Percentiles rank a stretch among this genome's conserved stretches.
These are phyloP conservation scores for Quercus phellos DNA, from an alignment of 331 rosid genomes.

Conservation along the genomic window DNA sequence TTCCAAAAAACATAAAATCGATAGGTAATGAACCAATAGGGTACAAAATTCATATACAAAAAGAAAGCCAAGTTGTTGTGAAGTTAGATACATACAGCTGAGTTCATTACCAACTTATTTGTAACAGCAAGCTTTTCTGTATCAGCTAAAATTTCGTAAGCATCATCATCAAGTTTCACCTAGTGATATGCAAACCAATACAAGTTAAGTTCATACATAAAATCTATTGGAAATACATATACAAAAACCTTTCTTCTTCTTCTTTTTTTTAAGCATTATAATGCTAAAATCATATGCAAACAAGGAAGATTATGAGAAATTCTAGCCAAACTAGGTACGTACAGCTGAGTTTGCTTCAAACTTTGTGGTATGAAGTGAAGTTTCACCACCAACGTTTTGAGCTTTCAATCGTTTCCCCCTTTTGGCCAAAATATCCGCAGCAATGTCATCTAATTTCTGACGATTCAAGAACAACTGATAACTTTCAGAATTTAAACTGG, in stretches of 20 bases:
- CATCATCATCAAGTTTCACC: neutral
- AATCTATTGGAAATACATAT: neutral
- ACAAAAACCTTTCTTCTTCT: neutral
- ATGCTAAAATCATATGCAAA: neutral
- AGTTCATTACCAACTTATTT: neutral
- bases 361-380: neutral
- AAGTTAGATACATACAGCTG: neutral
- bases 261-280: neutral
- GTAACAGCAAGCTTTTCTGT: neutral
- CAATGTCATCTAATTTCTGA: constrained; percentile 2
- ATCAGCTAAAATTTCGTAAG: neutral
- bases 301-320: neutral
- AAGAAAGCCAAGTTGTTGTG: neutral
- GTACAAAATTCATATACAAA: neutral
- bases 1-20: neutral
- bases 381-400: constrained; percentile 12
- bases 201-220: neutral
- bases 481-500: constrained; percentile 8
- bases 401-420: neutral
- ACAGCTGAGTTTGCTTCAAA: neutral
- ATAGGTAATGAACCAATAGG: neutral
- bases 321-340: neutral
- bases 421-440: neutral
- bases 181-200: neutral
- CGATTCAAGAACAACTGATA: constrained; percentile 16